Percentiles rank a stretch among this genome's conserved stretches.
These are phyloP conservation scores for Hemileia vastatrix DNA, from an alignment of 1,284 basidiomycete genomes.

Conservation along the genomic window DNA sequence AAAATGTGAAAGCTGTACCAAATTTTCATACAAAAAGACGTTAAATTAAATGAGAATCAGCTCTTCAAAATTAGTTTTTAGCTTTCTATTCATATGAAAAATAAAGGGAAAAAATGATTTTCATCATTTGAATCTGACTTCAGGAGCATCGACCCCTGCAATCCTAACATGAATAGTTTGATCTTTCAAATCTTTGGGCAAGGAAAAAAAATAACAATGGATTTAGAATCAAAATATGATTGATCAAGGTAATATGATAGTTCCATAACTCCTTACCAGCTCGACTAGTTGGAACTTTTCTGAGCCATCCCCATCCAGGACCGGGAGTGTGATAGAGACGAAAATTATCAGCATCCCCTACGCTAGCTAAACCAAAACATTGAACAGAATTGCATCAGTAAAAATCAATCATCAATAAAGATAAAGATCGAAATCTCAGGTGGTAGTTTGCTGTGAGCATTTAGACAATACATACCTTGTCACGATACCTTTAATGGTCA, in stretches of 20 bases:
- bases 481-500: slow-evolving; percentile 18
- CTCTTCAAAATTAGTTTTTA: no score
- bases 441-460: not conserved
- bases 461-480: slow-evolving; percentile 8
- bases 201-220: not conserved
- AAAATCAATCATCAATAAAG: not conserved
- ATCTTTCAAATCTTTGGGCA: slow-evolving; percentile 9
- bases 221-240: not conserved
- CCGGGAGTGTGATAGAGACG: slow-evolving; percentile 19
- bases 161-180: slow-evolving; percentile 19
- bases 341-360: slow-evolving; percentile 23
- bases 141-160: slow-evolving; percentile 19
- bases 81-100: no score
- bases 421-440: not conserved
- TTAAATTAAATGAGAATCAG: no score
- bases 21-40: no score
- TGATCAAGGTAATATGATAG: not conserved
- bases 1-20: slow-evolving; percentile 17
- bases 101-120: not conserved
- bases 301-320: slow-evolving; percentile 12
- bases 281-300: slow-evolving; percentile 9
- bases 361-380: slow-evolving; percentile 7
- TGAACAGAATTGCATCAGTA: not conserved
- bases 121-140: not conserved
- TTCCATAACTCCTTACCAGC: not conserved